A percentile compares a stretch with the other conserved stretches of the same genome.
These are phyloP conservation scores for Lachnellula subtilissima DNA, from an alignment of 2,329 filamentous ascomycete species.

Conservation along the genomic window DNA sequence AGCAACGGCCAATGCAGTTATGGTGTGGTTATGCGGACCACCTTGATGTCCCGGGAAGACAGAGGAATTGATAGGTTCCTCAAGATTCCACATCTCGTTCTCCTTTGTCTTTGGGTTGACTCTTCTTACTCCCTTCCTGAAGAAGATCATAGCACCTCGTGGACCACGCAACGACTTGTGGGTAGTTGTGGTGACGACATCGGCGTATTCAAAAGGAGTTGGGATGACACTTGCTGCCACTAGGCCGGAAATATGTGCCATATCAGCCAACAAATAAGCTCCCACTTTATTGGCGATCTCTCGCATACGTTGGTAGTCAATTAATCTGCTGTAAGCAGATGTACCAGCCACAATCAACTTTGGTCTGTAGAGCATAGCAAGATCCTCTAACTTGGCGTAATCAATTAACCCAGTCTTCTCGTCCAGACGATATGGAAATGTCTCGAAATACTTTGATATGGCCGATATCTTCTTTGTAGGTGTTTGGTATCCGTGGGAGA, in stretches of 20 bases:
- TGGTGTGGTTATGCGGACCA: conserved; percentile 98
- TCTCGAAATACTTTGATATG: conserved; percentile 98
- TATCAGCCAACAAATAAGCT: conserved; percentile 90
- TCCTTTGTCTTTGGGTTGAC: conserved; percentile 81
- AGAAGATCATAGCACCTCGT: conserved; percentile 97
- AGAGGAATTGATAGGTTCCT: conserved; percentile 88
- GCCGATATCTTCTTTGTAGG: conserved; percentile 94
- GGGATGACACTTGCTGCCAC: conserved; percentile 89
- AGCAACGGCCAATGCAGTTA: conserved; percentile 89
- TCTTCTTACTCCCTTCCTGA: conserved; percentile 82
- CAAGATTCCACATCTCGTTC: conserved; percentile 83
- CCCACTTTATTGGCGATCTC: conserved; percentile 86
- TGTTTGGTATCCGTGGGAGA: conserved; percentile 96
- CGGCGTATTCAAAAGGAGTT: conserved; percentile 81
- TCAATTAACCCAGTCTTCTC: conserved; percentile 90
- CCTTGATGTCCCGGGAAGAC: conserved; percentile 98
- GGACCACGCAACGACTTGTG: conserved; percentile 97
- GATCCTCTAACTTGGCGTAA: conserved; percentile 84
- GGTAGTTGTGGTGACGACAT: conserved; percentile 95
- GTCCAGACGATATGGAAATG: conserved; percentile 87
- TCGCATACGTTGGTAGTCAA: conserved; percentile 91
- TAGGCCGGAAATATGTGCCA: conserved; percentile 95
- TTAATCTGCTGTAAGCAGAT: conserved; percentile 90
- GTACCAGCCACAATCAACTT: conserved; percentile 95
- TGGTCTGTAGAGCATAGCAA: conserved; percentile 83